Conservation (phyloP, 345 rosid species). For the Syzygium aromaticum region DNA sequence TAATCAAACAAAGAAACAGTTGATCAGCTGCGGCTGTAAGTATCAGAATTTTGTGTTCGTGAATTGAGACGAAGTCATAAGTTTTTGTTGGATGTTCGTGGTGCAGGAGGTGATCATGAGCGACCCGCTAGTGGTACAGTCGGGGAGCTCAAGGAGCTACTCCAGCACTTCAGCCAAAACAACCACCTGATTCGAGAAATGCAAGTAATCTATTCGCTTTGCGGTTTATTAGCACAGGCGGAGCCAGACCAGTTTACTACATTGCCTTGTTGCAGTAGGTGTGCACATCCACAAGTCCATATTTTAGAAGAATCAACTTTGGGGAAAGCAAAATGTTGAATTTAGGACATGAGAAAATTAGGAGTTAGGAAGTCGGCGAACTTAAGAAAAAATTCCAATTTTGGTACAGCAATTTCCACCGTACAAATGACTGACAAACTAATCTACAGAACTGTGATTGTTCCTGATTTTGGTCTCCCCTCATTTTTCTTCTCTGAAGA, state of each 20-base stretch:
- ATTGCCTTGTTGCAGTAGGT: background rate
- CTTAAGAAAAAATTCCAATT: background rate
- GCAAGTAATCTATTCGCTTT: background rate
- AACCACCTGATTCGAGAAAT: background rate
- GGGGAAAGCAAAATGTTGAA: background rate
- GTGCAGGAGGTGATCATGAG: slow-evolving; percentile 51
- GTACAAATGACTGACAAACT: background rate
- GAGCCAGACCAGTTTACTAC: background rate
- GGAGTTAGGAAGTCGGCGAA: background rate
- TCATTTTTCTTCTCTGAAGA: background rate
- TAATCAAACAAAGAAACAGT: background rate
- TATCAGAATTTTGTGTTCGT: background rate
- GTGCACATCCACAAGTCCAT: background rate
- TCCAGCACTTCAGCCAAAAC: slow-evolving; percentile 3
- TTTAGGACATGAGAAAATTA: background rate
- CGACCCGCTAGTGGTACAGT: slow-evolving; percentile 6
- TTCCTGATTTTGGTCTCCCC: background rate
- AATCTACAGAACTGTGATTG: background rate
- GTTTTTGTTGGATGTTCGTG: background rate
- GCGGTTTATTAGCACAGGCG: background rate
- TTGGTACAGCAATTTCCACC: background rate
- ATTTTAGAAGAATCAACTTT: background rate
- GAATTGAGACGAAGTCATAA: background rate
- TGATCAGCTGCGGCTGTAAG: background rate
- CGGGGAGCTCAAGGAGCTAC: slow-evolving; percentile 1